Evolutionary conservation across 345 rosid species (phyloP).

Genomic region (Orychophragmus violaceus): DNA sequence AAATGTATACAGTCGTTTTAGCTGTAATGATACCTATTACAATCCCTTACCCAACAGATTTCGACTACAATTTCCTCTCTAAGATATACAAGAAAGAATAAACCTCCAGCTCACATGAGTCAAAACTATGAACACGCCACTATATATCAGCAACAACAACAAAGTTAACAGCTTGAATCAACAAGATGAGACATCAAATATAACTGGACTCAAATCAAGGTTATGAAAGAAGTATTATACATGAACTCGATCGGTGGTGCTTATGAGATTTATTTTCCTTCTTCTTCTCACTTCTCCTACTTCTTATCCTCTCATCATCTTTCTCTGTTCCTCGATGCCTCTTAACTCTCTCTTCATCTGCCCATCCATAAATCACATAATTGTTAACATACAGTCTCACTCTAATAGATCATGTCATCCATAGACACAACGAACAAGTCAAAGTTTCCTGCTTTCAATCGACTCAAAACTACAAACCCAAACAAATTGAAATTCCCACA

Average conservation of each 20-base stretch:
- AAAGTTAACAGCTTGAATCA: neutral
- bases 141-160: constrained; percentile 13
- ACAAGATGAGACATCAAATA: neutral
- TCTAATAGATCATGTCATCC: neutral
- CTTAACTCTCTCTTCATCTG: constrained; percentile 56
- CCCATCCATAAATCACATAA: neutral
- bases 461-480: neutral
- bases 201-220: neutral
- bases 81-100: no score
- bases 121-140: no score
- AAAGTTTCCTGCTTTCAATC: neutral
- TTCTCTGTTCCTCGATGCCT: constrained; percentile 45
- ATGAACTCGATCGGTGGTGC: constrained; percentile 54
- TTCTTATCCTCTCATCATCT: constrained; percentile 40
- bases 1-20: neutral
- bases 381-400: neutral
- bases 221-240: constrained; percentile 17
- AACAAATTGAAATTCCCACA: no score
- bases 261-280: constrained; percentile 54
- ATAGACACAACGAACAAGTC: neutral
- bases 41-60: neutral
- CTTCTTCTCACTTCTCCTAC: constrained; percentile 41
- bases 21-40: neutral
- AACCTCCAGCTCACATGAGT: constrained; percentile 35
- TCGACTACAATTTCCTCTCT: neutral